Conservation (phyloP, 257 asterid species). For the Nicotiana benthamiana region DNA sequence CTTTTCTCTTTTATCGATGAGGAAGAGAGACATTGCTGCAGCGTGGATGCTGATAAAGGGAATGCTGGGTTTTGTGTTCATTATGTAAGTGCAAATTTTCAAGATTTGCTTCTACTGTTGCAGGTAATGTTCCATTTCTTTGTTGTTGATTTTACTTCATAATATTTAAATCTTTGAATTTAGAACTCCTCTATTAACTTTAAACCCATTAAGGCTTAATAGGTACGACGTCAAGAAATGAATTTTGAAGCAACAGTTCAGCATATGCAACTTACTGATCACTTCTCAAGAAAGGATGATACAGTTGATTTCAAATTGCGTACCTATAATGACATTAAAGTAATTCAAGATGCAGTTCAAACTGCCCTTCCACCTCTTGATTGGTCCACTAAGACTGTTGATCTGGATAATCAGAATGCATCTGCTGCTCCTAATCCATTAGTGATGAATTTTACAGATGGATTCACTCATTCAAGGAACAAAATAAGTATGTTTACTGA, state of each 20-base stretch:
- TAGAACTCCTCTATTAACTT: conserved; percentile 19
- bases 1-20: conserved; percentile 68
- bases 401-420: conserved; percentile 15
- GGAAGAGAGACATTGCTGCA: conserved; percentile 36
- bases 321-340: conserved; percentile 24
- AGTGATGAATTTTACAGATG: conserved; percentile 22
- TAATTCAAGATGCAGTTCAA: conserved; percentile 70
- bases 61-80: conserved; percentile 30
- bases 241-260: conserved; percentile 56
- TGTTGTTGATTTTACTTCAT: conserved; percentile 2
- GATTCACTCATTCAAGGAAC: conserved; percentile 33
- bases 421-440: conserved; percentile 25
- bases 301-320: conserved; percentile 20
- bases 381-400: conserved; percentile 32
- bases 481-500: conserved; percentile 23
- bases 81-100: conserved; percentile 50
- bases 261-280: conserved; percentile 65
- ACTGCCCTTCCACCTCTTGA: conserved; percentile 41
- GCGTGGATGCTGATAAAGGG: conserved; percentile 27
- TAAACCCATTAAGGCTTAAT: conserved; percentile 33
- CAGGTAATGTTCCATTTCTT: conserved; percentile 42
- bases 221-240: conserved; percentile 67
- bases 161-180: neutral
- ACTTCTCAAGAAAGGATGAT: conserved; percentile 35
- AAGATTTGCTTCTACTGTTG: conserved; percentile 35